phyloP scores from a whole-genome alignment of 495 filamentous ascomycete species.

The Podospora fimiseda region DNA sequence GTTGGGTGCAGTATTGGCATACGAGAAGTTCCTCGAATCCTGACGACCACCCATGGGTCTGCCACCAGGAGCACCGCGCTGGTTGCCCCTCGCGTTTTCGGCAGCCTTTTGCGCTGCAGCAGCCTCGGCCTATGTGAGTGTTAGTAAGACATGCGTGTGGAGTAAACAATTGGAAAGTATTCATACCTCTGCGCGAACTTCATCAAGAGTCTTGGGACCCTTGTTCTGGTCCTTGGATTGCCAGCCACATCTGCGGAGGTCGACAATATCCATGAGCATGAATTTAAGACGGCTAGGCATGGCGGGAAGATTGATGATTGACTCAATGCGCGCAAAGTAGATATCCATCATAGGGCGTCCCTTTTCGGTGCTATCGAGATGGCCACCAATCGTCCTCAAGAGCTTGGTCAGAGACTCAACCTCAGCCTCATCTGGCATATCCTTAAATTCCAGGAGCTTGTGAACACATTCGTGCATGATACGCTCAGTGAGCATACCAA shows the following conservation, averaged over 20 bases:
- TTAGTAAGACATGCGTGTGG: slow-evolving; percentile 14
- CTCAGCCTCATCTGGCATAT: slow-evolving; percentile 88
- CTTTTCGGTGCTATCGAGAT: slow-evolving; percentile 74
- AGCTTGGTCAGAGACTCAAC: slow-evolving; percentile 92
- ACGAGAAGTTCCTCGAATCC: slow-evolving; percentile 76
- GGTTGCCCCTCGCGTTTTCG: slow-evolving; percentile 53
- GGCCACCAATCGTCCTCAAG: slow-evolving; percentile 80
- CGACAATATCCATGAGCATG: slow-evolving; percentile 93
- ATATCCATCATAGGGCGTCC: slow-evolving; percentile 77
- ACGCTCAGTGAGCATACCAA: slow-evolving; percentile 94
- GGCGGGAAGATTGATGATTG: slow-evolving; percentile 66
- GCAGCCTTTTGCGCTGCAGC: slow-evolving; percentile 61
- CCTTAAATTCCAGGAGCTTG: slow-evolving; percentile 93
- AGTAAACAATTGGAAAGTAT: background rate
- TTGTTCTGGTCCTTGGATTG: slow-evolving; percentile 79
- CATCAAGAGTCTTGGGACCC: slow-evolving; percentile 90
- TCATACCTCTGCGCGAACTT: slow-evolving; percentile 79
- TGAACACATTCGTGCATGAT: slow-evolving; percentile 99
- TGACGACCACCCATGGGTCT: slow-evolving; percentile 71
- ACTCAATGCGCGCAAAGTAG: slow-evolving; percentile 86
- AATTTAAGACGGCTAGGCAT: slow-evolving; percentile 84
- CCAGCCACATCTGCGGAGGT: slow-evolving; percentile 73
- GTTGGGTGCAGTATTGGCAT: slow-evolving; percentile 59
- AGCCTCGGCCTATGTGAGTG: slow-evolving; percentile 49
- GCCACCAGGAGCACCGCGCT: slow-evolving; percentile 57